Percentiles rank a stretch among this genome's conserved stretches.
phyloP scores from a whole-genome alignment of 2,329 filamentous ascomycete genomes.

The Ophiostoma angusticollis region DNA sequence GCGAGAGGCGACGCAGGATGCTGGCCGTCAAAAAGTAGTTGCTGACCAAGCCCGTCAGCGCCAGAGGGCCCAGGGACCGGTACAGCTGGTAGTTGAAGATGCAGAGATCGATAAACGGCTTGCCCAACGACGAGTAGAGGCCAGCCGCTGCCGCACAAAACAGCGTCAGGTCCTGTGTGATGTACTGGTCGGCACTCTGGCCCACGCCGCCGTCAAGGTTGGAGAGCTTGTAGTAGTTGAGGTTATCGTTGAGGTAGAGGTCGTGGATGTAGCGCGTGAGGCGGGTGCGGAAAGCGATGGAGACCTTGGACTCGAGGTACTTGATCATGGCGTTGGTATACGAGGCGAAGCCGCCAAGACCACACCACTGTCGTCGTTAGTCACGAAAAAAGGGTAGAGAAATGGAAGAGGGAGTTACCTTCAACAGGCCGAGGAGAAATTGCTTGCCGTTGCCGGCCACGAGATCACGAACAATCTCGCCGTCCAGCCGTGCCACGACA shows the following conservation, averaged over 20 bases:
- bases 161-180: constrained; percentile 89
- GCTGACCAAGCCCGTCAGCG: constrained; percentile 70
- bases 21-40: constrained; percentile 94
- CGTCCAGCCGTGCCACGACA: constrained; percentile 82
- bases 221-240: constrained; percentile 91
- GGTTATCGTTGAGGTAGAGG: constrained; percentile 83
- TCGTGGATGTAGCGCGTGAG: constrained; percentile 96
- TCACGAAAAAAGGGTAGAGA: neutral
- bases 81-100: constrained; percentile 98
- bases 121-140: constrained; percentile 92
- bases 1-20: constrained; percentile 74
- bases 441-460: constrained; percentile 86
- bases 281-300: constrained; percentile 91
- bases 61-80: constrained; percentile 76
- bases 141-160: constrained; percentile 90
- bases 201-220: constrained; percentile 90
- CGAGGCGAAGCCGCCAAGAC: constrained; percentile 81
- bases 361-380: constrained; percentile 54
- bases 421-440: constrained; percentile 78
- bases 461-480: constrained; percentile 88
- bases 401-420: constrained; percentile 33
- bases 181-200: constrained; percentile 88
- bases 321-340: constrained; percentile 99
- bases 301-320: constrained; percentile 93
- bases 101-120: constrained; percentile 90